Evolutionary conservation across 177 flowering plant species (phyloP).

Genomic region (Tripterygium wilfordii): DNA sequence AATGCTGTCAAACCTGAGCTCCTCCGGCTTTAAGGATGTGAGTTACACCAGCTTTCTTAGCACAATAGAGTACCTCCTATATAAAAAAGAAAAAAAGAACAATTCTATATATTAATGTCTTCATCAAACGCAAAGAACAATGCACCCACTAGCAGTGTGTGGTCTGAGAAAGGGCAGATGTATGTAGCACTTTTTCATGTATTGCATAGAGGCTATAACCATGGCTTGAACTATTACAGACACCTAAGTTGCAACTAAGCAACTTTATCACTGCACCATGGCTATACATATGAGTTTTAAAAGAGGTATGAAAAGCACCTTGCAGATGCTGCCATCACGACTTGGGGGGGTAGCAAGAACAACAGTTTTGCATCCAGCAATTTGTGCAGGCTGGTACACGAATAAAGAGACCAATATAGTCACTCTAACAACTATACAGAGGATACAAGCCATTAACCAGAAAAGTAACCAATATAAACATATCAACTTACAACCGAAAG

Average conservation of each 20-base stretch:
- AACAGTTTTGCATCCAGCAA: slow-evolving; percentile 92
- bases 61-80: slow-evolving; percentile 94
- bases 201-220: no score
- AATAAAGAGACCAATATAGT: slow-evolving; percentile 25
- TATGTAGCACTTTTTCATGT: no score
- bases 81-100: slow-evolving; percentile 1
- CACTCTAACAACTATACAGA: no score
- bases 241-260: no score
- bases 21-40: slow-evolving; percentile 99
- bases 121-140: no score
- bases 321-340: slow-evolving; percentile 84
- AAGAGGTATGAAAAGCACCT: slow-evolving; percentile 43
- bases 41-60: slow-evolving; percentile 95
- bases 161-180: no score
- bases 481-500: slow-evolving; percentile 71
- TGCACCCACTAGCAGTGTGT: no score
- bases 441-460: no score
- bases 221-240: no score
- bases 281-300: no score
- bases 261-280: no score
- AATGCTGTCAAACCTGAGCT: slow-evolving; percentile 69
- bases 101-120: no score
- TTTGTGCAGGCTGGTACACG: slow-evolving; percentile 82
- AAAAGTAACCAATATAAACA: background rate
- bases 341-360: slow-evolving; percentile 95